Evolutionary conservation across 176 grass and related monocot species (phyloP).

Genomic region (maize (Zea mays)): Zm-B73-REFERENCE-NAM-5.0 NC_050097.1:20749501-20750000

Average conservation of each 20-base stretch:
- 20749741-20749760: slow-evolving; percentile 81
- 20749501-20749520: slow-evolving; percentile 75
- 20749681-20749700: slow-evolving; percentile 91
- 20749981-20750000: slow-evolving; percentile 68
- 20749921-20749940: slow-evolving; percentile 66
- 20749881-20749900: slow-evolving; percentile 84
- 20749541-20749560: slow-evolving; percentile 86
- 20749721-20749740: slow-evolving; percentile 91
- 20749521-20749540: slow-evolving; percentile 78
- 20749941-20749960: slow-evolving; percentile 87
- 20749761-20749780: slow-evolving; percentile 95
- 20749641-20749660: slow-evolving; percentile 98
- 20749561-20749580: slow-evolving; percentile 77
- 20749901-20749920: slow-evolving; percentile 83
- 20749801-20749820: slow-evolving; percentile 99
- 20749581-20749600: slow-evolving; percentile 83
- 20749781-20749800: slow-evolving; percentile 96
- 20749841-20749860: slow-evolving; percentile 89
- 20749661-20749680: slow-evolving; percentile 97
- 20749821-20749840: slow-evolving; percentile 98
- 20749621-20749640: slow-evolving; percentile 81
- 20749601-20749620: slow-evolving; percentile 89
- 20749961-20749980: slow-evolving; percentile 87
- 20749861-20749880: slow-evolving; percentile 72
- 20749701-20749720: slow-evolving; percentile 81